These are phyloP conservation scores for Nemania sp. DNA, from an alignment of 2,329 filamentous ascomycete genomes.

Conservation along the genomic window DNA sequence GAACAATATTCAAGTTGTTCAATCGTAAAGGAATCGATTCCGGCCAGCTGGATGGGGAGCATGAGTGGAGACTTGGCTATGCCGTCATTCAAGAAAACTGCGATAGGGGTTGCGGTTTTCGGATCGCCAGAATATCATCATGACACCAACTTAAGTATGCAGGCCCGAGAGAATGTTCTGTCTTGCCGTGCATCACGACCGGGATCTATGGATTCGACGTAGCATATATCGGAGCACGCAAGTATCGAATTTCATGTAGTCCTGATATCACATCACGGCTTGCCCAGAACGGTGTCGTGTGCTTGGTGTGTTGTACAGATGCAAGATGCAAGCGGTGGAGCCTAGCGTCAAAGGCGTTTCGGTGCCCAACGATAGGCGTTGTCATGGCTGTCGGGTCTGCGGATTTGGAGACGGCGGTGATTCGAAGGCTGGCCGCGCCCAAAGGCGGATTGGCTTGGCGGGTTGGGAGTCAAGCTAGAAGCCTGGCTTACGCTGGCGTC, in stretches of 20 bases:
- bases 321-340: slow-evolving; percentile 35
- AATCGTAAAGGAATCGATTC: slow-evolving; percentile 56
- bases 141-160: slow-evolving; percentile 13
- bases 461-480: slow-evolving; percentile 35
- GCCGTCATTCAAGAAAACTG: slow-evolving; percentile 13
- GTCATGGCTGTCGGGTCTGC: slow-evolving; percentile 43
- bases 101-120: slow-evolving; percentile 13
- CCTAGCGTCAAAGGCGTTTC: slow-evolving; percentile 50
- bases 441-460: slow-evolving; percentile 34
- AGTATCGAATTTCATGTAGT: slow-evolving; percentile 33
- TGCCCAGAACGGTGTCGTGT: slow-evolving; percentile 40
- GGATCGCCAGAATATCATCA: slow-evolving; percentile 6
- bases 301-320: slow-evolving; percentile 54
- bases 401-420: slow-evolving; percentile 30
- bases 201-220: slow-evolving; percentile 30
- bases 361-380: slow-evolving; percentile 52
- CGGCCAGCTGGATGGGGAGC: slow-evolving; percentile 16
- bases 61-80: slow-evolving; percentile 20
- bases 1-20: slow-evolving; percentile 86
- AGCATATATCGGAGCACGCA: slow-evolving; percentile 29
- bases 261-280: slow-evolving; percentile 34
- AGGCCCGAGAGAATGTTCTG: slow-evolving; percentile 7
- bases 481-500: slow-evolving; percentile 31
- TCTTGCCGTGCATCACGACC: slow-evolving; percentile 28
- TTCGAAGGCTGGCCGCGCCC: slow-evolving; percentile 36